phyloP scores from a whole-genome alignment of 768 basidiomycete species.

The Lactarius psammicola region DNA sequence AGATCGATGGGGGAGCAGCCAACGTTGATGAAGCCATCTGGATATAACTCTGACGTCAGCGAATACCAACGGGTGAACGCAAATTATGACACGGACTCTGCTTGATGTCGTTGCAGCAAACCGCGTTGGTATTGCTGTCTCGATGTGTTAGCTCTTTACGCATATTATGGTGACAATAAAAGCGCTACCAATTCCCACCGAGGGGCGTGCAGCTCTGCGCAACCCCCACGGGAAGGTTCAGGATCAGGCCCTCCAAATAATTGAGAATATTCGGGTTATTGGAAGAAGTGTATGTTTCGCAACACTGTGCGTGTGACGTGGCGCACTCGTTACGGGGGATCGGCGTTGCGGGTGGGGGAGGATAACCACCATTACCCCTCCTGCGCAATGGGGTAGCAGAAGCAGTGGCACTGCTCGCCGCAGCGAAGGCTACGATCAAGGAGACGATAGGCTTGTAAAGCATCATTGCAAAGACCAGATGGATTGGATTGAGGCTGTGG shows the following conservation, averaged over 20 bases:
- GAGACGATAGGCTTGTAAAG: conserved; percentile 14
- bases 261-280: accelerated
- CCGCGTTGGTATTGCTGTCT: not conserved
- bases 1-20: not conserved
- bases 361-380: not conserved
- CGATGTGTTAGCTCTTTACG: not conserved
- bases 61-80: not conserved
- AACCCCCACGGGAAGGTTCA: too few species aligned
- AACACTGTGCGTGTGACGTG: not conserved
- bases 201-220: not conserved
- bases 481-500: not conserved
- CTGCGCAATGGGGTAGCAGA: conserved; percentile 7
- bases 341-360: not conserved
- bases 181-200: not conserved
- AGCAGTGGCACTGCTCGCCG: conserved; percentile 2
- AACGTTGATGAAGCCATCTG: not conserved
- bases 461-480: conserved; percentile 9
- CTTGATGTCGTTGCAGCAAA: not conserved
- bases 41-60: not conserved
- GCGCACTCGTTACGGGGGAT: conserved; percentile 4
- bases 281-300: not conserved
- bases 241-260: not conserved
- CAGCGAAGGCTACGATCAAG: conserved; percentile 1
- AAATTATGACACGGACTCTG: conserved; percentile 6
- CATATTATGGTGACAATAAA: not conserved